A percentile compares a stretch with the other conserved stretches of the same genome.
phyloP scores from a whole-genome alignment of 2,329 filamentous ascomycete genomes.

The Penicillium sp. region DNA sequence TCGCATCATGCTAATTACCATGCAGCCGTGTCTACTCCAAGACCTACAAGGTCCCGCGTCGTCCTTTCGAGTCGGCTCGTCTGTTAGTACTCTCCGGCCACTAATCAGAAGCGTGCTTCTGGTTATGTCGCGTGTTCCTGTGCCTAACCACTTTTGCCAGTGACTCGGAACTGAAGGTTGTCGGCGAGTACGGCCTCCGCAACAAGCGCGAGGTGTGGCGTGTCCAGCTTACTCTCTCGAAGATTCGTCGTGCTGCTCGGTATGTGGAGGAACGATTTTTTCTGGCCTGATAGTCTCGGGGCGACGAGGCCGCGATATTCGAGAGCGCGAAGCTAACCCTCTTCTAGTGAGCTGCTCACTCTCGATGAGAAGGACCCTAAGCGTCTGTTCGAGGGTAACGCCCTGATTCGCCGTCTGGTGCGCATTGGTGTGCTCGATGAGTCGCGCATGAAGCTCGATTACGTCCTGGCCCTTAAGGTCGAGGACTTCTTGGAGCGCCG shows the following conservation, averaged over 20 bases:
- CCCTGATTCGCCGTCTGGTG: slow-evolving; percentile 99
- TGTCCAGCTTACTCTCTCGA: slow-evolving; percentile 98
- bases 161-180: slow-evolving; percentile 99
- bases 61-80: slow-evolving; percentile 99
- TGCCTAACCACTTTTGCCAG: slow-evolving; percentile 70
- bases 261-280: slow-evolving; percentile 51
- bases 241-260: slow-evolving; percentile 99
- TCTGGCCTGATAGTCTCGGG: not conserved
- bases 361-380: slow-evolving; percentile 99
- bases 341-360: slow-evolving; percentile 89
- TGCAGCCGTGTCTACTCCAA: slow-evolving; percentile 79
- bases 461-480: slow-evolving; percentile 97
- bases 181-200: slow-evolving; percentile 99
- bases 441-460: slow-evolving; percentile 99
- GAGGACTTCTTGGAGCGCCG: slow-evolving; percentile 99
- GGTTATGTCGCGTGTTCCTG: slow-evolving; percentile 83
- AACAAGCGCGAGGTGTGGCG: slow-evolving; percentile 99
- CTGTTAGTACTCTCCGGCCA: slow-evolving; percentile 95
- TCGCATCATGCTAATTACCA: slow-evolving; percentile 36
- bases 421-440: slow-evolving; percentile 99
- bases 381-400: slow-evolving; percentile 99
- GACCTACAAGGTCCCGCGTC: slow-evolving; percentile 98
- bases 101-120: slow-evolving; percentile 97
- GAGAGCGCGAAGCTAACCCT: slow-evolving; percentile 1
- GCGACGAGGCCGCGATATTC: not conserved